Evolutionary conservation across 805 yeast genomes (phyloP).

Genomic region (Phaffomyces opuntiae): DNA sequence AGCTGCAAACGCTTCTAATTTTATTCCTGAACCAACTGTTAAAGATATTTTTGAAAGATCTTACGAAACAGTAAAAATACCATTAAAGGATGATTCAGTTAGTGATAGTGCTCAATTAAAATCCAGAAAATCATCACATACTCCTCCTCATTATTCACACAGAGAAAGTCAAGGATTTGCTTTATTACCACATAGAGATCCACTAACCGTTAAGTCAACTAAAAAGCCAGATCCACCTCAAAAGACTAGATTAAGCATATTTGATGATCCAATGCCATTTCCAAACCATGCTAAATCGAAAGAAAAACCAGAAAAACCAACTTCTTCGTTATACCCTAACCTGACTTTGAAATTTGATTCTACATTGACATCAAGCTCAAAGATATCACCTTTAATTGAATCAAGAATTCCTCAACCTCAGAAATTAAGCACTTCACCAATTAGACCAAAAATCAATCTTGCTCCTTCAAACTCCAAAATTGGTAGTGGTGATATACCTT

Average conservation of each 20-base stretch:
- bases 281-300: conserved; percentile 8
- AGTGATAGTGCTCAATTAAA: background rate
- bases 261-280: conserved; percentile 7
- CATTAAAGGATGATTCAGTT: conserved; percentile 15
- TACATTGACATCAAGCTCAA: background rate
- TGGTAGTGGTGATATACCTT: background rate
- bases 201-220: conserved; percentile 23
- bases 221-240: conserved; percentile 10
- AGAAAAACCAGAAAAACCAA: conserved; percentile 4
- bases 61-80: conserved; percentile 14
- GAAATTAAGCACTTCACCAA: background rate
- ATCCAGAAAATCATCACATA: conserved; percentile 7
- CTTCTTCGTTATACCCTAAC: conserved; percentile 15
- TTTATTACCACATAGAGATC: conserved; percentile 24
- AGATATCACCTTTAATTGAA: conserved; percentile 6
- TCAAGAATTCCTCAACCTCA: conserved; percentile 6
- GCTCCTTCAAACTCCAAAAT: conserved; percentile 1
- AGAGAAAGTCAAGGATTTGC: conserved; percentile 27
- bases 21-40: conserved; percentile 13
- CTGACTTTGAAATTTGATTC: conserved; percentile 1
- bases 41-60: conserved; percentile 4
- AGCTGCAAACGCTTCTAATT: conserved; percentile 4
- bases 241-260: conserved; percentile 14
- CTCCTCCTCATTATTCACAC: conserved; percentile 16
- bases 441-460: background rate